phyloP scores from a whole-genome alignment of 1,284 basidiomycete species.

The Irpex rosettiformis region DNA sequence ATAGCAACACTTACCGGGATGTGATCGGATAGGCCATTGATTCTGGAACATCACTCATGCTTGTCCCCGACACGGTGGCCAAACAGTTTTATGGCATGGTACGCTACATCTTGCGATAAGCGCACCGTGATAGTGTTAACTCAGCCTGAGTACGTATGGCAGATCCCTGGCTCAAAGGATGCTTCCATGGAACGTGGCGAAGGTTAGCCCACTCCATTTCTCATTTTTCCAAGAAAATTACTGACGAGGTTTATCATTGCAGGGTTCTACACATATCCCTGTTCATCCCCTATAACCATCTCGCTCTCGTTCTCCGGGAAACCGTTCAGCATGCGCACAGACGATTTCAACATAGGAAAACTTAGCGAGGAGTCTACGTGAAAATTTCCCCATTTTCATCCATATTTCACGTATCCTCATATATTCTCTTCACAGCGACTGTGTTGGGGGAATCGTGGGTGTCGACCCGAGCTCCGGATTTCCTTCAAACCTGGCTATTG shows the following conservation, averaged over 20 bases:
- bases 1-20: not conserved
- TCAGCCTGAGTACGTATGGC: not conserved
- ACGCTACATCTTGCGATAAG: slow-evolving; percentile 3
- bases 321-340: slow-evolving; percentile 45
- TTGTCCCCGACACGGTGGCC: slow-evolving; percentile 40
- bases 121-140: not conserved
- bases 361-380: slow-evolving; percentile 29
- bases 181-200: slow-evolving; percentile 38
- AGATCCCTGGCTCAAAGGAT: slow-evolving; percentile 46
- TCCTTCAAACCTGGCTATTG: slow-evolving; percentile 54
- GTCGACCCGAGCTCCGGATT: slow-evolving; percentile 36
- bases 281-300: slow-evolving; percentile 32
- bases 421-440: slow-evolving; percentile 33
- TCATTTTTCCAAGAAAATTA: not conserved
- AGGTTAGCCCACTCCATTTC: slow-evolving; percentile 27
- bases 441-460: slow-evolving; percentile 67
- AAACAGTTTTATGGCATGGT: slow-evolving; percentile 41
- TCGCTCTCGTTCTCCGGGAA: slow-evolving; percentile 53
- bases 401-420: not conserved
- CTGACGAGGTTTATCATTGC: not conserved
- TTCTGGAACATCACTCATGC: slow-evolving; percentile 58
- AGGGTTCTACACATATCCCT: slow-evolving; percentile 54
- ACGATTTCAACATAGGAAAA: slow-evolving; percentile 69
- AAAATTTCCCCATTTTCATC: slow-evolving; percentile 13
- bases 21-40: slow-evolving; percentile 48